These are phyloP conservation scores for Xylaria sp. DNA, from an alignment of 2,329 filamentous ascomycete species.

Conservation along the genomic window DNA sequence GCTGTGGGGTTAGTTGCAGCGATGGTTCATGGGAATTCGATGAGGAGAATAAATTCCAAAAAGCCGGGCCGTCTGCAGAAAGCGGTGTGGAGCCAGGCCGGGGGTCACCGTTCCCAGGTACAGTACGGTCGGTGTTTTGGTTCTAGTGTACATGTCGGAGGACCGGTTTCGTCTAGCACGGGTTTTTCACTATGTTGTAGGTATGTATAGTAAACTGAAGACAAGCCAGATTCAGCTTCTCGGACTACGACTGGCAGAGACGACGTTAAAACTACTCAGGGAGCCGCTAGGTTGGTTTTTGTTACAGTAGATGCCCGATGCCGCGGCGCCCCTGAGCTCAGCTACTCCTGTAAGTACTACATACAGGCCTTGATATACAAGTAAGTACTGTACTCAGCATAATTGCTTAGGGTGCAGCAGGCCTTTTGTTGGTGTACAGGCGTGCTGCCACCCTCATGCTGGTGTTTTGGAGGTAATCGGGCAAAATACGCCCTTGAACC, in stretches of 20 bases:
- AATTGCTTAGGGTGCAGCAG: too few species aligned
- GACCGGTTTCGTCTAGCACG: too few species aligned
- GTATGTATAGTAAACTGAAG: too few species aligned
- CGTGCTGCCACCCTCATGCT: too few species aligned
- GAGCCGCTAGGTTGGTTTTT: slow-evolving; percentile 16
- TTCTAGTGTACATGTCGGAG: slow-evolving; percentile 2
- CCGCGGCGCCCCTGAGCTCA: background rate
- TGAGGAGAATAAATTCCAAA: slow-evolving; percentile 12
- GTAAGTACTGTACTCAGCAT: too few species aligned
- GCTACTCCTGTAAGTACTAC: too few species aligned
- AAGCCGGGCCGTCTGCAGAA: slow-evolving; percentile 1
- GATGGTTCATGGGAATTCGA: background rate
- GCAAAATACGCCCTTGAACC: too few species aligned
- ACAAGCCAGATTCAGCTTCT: too few species aligned
- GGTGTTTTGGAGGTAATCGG: too few species aligned
- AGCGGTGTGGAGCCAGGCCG: slow-evolving; percentile 7
- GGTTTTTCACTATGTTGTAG: too few species aligned
- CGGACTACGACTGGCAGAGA: slow-evolving; percentile 9
- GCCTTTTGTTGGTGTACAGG: too few species aligned
- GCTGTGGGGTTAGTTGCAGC: background rate
- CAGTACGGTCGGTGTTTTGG: background rate
- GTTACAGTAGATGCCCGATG: slow-evolving; percentile 9
- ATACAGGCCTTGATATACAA: too few species aligned
- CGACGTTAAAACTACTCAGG: slow-evolving; percentile 20
- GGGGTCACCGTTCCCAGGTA: background rate